Percentiles rank a stretch among this genome's conserved stretches.
Conservation (phyloP, 2,329 filamentous ascomycete genomes). For the Arthrobotrys entomopaga region DNA sequence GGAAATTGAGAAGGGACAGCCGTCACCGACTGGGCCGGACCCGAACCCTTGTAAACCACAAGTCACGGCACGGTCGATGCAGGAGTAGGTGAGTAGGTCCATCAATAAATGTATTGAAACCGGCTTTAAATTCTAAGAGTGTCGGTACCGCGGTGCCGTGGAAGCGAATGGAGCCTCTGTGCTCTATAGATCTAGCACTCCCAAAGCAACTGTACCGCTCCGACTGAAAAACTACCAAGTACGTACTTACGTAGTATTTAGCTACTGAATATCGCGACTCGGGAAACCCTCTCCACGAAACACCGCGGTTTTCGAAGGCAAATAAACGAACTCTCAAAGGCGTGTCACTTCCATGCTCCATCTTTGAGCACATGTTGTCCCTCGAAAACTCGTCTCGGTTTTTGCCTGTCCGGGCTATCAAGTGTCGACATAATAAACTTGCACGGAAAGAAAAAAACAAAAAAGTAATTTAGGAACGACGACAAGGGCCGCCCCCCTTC, state of each 20-base stretch:
- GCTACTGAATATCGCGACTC: too few relatives aligned
- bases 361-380: background rate
- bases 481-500: constrained; percentile 31
- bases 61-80: constrained; percentile 41
- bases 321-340: background rate
- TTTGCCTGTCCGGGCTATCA: constrained; percentile 37
- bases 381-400: constrained; percentile 14
- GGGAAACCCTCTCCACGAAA: background rate
- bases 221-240: too few relatives aligned
- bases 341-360: background rate
- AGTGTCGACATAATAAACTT: constrained; percentile 33
- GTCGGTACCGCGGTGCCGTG: background rate
- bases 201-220: too few relatives aligned
- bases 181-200: too few relatives aligned
- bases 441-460: constrained; percentile 24
- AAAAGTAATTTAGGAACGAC: constrained; percentile 42
- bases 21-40: constrained; percentile 30
- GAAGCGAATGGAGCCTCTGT: too few relatives aligned
- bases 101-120: background rate
- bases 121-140: background rate
- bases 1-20: constrained; percentile 54
- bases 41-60: constrained; percentile 27
- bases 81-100: constrained; percentile 30
- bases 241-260: too few relatives aligned
- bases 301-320: background rate